A percentile compares a stretch with the other conserved stretches of the same genome.
phyloP scores from a whole-genome alignment of 768 basidiomycete genomes.

The Scleroderma citrinum region DNA sequence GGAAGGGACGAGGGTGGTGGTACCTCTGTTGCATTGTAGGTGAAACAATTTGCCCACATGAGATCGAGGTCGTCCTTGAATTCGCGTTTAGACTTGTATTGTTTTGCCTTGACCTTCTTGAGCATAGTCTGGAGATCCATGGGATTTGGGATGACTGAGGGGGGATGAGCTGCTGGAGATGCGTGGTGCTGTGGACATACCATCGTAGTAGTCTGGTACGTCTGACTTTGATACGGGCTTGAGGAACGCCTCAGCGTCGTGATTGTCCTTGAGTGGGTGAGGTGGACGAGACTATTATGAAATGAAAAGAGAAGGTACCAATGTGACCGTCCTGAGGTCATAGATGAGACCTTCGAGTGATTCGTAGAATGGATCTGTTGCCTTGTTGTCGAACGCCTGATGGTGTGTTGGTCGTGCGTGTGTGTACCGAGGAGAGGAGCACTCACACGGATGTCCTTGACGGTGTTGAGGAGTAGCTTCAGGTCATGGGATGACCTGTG shows the following conservation, averaged over 20 bases:
- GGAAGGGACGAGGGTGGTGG: background rate
- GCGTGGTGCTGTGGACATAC: conserved; percentile 39
- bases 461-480: conserved; percentile 72
- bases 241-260: conserved; percentile 88
- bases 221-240: conserved; percentile 89
- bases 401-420: conserved; percentile 30
- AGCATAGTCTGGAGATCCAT: conserved; percentile 96
- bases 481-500: conserved; percentile 67
- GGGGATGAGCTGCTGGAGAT: conserved; percentile 1
- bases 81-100: conserved; percentile 90
- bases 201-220: conserved; percentile 89
- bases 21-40: conserved; percentile 89
- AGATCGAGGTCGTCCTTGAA: conserved; percentile 93
- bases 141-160: conserved; percentile 80
- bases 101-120: conserved; percentile 87
- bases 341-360: conserved; percentile 82
- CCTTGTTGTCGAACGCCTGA: conserved; percentile 55
- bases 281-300: conserved; percentile 16
- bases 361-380: conserved; percentile 88
- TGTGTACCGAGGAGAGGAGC: conserved; percentile 3
- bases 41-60: conserved; percentile 94
- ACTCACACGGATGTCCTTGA: conserved; percentile 86
- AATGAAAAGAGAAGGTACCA: conserved; percentile 40
- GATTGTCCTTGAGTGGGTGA: conserved; percentile 58
- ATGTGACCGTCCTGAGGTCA: conserved; percentile 76